Evolutionary conservation across 1,284 basidiomycete genomes (phyloP).

Genomic region (Hypsizygus ulmarius): DNA sequence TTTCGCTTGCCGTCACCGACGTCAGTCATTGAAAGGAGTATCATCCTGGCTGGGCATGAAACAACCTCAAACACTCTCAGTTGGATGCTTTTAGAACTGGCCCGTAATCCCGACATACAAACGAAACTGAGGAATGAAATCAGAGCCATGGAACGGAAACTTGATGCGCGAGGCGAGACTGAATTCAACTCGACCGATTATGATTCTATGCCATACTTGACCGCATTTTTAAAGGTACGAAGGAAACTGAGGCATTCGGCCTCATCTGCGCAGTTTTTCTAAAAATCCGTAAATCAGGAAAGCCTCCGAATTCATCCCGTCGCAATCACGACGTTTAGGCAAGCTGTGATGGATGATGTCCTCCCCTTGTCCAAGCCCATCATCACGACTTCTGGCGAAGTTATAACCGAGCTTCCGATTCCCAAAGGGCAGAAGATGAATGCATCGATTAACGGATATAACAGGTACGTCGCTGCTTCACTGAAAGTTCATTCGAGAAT

Average conservation of each 20-base stretch:
- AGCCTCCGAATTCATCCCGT: conserved; percentile 38
- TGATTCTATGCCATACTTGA: conserved; percentile 50
- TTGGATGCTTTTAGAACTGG: conserved; percentile 44
- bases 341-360: conserved; percentile 40
- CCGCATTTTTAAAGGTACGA: conserved; percentile 50
- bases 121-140: conserved; percentile 49
- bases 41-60: conserved; percentile 48
- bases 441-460: conserved; percentile 38
- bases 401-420: conserved; percentile 34
- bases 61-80: conserved; percentile 42
- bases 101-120: conserved; percentile 45
- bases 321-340: conserved; percentile 30
- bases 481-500: not conserved
- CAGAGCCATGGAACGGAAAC: conserved; percentile 29
- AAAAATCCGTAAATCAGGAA: conserved; percentile 30
- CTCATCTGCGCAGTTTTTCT: too few species aligned
- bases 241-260: not conserved
- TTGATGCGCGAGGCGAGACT: conserved; percentile 37
- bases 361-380: conserved; percentile 43
- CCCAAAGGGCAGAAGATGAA: conserved; percentile 37
- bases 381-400: conserved; percentile 31
- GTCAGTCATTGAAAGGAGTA: conserved; percentile 21
- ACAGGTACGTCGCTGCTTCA: conserved; percentile 31
- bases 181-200: conserved; percentile 45
- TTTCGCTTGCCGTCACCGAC: not conserved